phyloP scores from a whole-genome alignment of 805 yeast species.

The Cyberlindnera meyerae region DNA sequence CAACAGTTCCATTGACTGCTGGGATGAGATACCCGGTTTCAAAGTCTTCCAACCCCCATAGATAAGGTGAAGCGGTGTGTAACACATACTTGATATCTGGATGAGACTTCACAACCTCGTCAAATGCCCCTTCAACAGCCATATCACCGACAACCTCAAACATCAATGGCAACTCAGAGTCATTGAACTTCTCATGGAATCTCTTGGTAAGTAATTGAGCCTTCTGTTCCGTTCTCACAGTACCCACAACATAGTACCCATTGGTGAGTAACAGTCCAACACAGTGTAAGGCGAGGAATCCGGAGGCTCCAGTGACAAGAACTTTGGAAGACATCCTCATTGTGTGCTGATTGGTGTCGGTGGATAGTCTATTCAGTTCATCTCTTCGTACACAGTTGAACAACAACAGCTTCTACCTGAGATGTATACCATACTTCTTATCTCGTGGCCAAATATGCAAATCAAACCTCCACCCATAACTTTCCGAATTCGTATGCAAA shows the following conservation, averaged over 20 bases:
- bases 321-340: conserved; percentile 18
- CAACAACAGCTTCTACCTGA: too few species aligned
- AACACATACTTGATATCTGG: conserved; percentile 48
- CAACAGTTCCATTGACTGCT: conserved; percentile 51
- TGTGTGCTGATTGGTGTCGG: neutral
- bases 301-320: conserved; percentile 41
- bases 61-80: conserved; percentile 55
- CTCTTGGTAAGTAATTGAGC: conserved; percentile 24
- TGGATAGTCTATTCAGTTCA: neutral
- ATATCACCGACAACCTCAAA: conserved; percentile 39
- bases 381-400: neutral
- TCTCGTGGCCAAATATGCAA: too few species aligned
- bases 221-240: conserved; percentile 20
- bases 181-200: conserved; percentile 4
- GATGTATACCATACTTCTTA: too few species aligned
- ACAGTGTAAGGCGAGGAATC: conserved; percentile 41
- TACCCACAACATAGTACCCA: conserved; percentile 37
- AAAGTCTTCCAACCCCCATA: conserved; percentile 30
- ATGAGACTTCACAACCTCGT: conserved; percentile 35
- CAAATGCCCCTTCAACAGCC: conserved; percentile 38
- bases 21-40: conserved; percentile 52
- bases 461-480: too few species aligned
- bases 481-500: too few species aligned
- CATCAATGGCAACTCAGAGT: neutral
- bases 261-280: conserved; percentile 31